A percentile compares a stretch with the other conserved stretches of the same genome.
phyloP scores from a whole-genome alignment of 257 asterid species.

The Ajuga chamaepitys region DNA sequence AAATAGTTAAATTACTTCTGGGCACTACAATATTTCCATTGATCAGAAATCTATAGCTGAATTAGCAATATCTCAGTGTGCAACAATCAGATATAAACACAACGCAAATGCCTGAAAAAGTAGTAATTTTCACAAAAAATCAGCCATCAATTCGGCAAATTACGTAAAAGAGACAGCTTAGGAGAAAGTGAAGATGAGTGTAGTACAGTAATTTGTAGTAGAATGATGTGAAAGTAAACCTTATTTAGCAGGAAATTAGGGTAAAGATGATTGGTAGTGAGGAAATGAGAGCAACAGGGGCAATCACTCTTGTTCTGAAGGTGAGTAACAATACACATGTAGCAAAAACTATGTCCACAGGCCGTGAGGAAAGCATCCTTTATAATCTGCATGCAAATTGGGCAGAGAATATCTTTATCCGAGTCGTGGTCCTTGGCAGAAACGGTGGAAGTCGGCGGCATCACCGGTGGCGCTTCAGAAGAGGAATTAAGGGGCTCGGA shows the following conservation, averaged over 20 bases:
- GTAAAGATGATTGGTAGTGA: conserved; percentile 55
- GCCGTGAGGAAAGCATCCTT: conserved; percentile 82
- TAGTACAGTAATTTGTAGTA: neutral
- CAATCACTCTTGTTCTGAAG: conserved; percentile 82
- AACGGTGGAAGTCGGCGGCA: neutral
- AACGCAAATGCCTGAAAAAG: neutral
- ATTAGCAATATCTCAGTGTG: neutral
- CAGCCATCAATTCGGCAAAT: neutral
- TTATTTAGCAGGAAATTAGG: conserved; percentile 93
- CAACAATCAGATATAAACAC: neutral
- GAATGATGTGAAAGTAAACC: conserved; percentile 26
- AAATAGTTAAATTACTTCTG: neutral
- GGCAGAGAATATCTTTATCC: conserved; percentile 77
- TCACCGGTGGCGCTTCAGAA: conserved; percentile 19
- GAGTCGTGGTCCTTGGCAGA: conserved; percentile 24
- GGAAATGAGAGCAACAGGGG: conserved; percentile 76
- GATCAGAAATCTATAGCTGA: neutral
- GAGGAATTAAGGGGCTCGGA: conserved; percentile 27
- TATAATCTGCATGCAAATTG: conserved; percentile 86
- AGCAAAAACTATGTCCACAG: conserved; percentile 94
- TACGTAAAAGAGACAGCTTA: neutral
- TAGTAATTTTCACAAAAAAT: neutral
- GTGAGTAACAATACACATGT: conserved; percentile 81
- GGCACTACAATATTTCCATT: neutral
- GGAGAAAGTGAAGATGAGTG: neutral